A percentile compares a stretch with the other conserved stretches of the same genome.
Evolutionary conservation across 139 green algal genomes (phyloP).

Genomic region (Volvox africanus): DNA sequence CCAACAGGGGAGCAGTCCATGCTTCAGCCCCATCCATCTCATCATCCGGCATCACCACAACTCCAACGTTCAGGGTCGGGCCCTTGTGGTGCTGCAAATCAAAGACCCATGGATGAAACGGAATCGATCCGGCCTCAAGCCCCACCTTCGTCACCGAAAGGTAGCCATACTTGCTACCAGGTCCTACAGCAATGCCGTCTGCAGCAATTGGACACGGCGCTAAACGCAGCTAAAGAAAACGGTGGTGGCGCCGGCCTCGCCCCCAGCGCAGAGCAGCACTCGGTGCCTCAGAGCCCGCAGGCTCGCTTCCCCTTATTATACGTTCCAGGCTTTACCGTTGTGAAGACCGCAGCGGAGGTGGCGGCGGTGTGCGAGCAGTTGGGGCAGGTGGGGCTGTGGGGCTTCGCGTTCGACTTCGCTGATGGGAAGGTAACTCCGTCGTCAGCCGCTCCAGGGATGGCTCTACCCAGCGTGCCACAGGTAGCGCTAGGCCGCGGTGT

Average conservation of each 20-base stretch:
- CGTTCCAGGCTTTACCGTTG: background rate
- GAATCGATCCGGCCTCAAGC: background rate
- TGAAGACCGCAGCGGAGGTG: constrained; percentile 19
- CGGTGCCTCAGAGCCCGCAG: background rate
- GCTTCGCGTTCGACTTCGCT: constrained; percentile 34
- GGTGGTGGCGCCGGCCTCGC: background rate
- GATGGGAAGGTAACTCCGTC: background rate
- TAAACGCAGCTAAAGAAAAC: background rate
- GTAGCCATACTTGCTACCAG: background rate
- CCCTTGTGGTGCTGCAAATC: background rate
- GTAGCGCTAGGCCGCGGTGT: constrained; percentile 25
- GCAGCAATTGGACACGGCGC: background rate
- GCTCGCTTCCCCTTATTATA: background rate
- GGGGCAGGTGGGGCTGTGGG: background rate
- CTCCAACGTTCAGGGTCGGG: background rate
- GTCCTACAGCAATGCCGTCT: background rate
- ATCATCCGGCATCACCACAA: background rate
- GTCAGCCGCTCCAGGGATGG: background rate
- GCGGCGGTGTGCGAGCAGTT: constrained; percentile 2
- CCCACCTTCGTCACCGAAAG: background rate
- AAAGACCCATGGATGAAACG: background rate
- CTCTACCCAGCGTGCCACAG: constrained; percentile 7
- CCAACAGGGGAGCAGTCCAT: background rate
- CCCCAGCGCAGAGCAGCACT: background rate
- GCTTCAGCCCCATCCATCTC: background rate